phyloP scores from a whole-genome alignment of 1,139 yeast genomes.

The Geotrichum phurueaensis region DNA sequence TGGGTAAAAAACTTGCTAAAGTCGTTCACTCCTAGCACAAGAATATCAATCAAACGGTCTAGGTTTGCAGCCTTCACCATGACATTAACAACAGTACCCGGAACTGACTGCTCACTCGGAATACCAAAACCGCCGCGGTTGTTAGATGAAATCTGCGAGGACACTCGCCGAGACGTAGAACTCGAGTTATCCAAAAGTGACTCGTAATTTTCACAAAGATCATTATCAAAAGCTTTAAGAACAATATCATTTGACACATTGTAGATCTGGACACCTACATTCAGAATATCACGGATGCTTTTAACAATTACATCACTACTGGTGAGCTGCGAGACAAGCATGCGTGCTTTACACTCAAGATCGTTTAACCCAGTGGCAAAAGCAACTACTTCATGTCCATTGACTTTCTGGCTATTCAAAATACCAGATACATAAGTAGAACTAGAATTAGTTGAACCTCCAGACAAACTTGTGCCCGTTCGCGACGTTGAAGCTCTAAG shows the following conservation, averaged over 20 bases:
- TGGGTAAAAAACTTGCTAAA: conserved; percentile 44
- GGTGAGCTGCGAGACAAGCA: conserved; percentile 35
- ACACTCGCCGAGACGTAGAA: background rate
- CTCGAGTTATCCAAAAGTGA: background rate
- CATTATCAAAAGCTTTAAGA: conserved; percentile 46
- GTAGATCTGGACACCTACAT: conserved; percentile 50
- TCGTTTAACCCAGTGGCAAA: conserved; percentile 37
- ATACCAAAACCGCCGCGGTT: background rate
- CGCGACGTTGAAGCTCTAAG: conserved; percentile 8
- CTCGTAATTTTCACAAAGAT: background rate
- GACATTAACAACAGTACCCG: conserved; percentile 35
- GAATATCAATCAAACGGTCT: conserved; percentile 54
- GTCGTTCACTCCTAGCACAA: conserved; percentile 56
- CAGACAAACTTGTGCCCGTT: conserved; percentile 1
- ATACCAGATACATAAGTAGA: background rate
- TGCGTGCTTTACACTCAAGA: conserved; percentile 35
- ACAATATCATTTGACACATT: conserved; percentile 49
- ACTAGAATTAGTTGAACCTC: background rate
- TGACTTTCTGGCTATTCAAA: background rate
- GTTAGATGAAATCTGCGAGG: background rate
- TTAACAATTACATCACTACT: conserved; percentile 45
- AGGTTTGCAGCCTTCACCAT: conserved; percentile 56
- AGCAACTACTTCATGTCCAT: conserved; percentile 12
- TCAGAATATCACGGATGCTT: conserved; percentile 53
- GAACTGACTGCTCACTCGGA: background rate